These are phyloP conservation scores for Crucibulum laeve DNA, from an alignment of 768 basidiomycete genomes.

Conservation along the genomic window DNA sequence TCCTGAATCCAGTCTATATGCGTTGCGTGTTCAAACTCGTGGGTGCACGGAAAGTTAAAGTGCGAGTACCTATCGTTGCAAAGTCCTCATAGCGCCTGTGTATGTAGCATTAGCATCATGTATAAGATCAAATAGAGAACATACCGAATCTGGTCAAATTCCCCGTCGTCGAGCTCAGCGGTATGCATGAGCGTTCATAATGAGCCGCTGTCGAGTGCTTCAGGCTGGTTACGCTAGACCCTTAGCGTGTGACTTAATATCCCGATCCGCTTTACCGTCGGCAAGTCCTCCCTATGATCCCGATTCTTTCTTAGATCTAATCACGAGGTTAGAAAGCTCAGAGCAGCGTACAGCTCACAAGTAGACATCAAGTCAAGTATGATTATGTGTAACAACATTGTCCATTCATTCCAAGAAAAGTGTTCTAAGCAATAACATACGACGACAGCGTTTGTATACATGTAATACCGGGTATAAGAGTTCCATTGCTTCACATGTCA, in stretches of 20 bases:
- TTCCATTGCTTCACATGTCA: too few relatives aligned
- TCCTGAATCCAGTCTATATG: constrained; percentile 93
- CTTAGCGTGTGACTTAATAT: neutral
- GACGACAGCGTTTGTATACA: too few relatives aligned
- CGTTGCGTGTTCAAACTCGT: constrained; percentile 6
- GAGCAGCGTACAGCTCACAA: too few relatives aligned
- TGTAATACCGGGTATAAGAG: too few relatives aligned
- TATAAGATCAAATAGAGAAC: constrained; percentile 6
- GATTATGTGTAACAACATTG: too few relatives aligned
- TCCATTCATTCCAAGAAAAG: too few relatives aligned
- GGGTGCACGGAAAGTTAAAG: constrained; percentile 2
- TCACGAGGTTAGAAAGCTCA: too few relatives aligned
- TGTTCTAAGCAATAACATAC: too few relatives aligned
- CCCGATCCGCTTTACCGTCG: too few relatives aligned
- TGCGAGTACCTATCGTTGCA: constrained; percentile 84
- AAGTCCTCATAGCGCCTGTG: constrained; percentile 93
- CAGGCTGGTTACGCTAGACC: neutral
- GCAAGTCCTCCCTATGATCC: too few relatives aligned
- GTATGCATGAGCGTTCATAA: constrained; percentile 26
- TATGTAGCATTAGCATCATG: constrained; percentile 6
- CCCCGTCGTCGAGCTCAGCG: constrained; percentile 57
- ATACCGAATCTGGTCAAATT: constrained; percentile 64
- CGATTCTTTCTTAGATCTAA: too few relatives aligned
- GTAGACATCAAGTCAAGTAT: too few relatives aligned
- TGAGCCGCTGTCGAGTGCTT: constrained; percentile 1